These are phyloP conservation scores for Lathyrus sativus DNA, from an alignment of 306 rosid genomes.

Conservation along the genomic window DNA sequence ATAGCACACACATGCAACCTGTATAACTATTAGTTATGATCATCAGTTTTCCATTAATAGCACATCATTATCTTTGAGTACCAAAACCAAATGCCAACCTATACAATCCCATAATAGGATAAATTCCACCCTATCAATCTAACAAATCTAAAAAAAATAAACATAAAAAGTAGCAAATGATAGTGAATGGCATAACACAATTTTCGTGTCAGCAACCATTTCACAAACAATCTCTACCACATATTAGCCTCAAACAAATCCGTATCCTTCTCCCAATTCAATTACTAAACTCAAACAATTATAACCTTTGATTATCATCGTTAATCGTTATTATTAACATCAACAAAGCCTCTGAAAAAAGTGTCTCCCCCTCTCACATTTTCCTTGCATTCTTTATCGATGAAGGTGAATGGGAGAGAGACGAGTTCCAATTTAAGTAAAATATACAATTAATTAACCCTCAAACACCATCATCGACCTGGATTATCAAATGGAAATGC, in stretches of 20 bases:
- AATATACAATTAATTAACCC: not conserved
- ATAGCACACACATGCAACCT: not conserved
- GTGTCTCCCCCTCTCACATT: constrained; percentile 38
- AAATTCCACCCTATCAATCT: constrained; percentile 2
- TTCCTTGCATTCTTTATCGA: constrained; percentile 45
- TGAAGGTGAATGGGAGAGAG: constrained; percentile 30
- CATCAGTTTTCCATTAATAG: constrained; percentile 14
- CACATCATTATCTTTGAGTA: constrained; percentile 6
- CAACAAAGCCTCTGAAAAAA: constrained; percentile 6
- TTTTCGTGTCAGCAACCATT: constrained; percentile 47
- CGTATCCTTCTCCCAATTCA: constrained; percentile 29
- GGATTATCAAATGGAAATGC: constrained; percentile 60
- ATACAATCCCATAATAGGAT: constrained; percentile 14
- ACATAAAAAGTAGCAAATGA: not conserved
- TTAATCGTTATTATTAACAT: not conserved
- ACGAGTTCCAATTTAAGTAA: not conserved
- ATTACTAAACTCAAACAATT: not conserved
- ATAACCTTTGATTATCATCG: not conserved
- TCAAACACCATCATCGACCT: constrained; percentile 40
- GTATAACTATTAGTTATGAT: not conserved
- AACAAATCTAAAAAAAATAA: not conserved
- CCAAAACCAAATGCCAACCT: constrained; percentile 26
- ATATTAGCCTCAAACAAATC: constrained; percentile 20
- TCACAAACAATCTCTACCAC: constrained; percentile 20
- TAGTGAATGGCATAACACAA: constrained; percentile 43